Evolutionary conservation across 2,329 filamentous ascomycete species (phyloP), one percentile per base, ranked within the genome.

Genomic region (Calonectria hongkongensis): DNA sequence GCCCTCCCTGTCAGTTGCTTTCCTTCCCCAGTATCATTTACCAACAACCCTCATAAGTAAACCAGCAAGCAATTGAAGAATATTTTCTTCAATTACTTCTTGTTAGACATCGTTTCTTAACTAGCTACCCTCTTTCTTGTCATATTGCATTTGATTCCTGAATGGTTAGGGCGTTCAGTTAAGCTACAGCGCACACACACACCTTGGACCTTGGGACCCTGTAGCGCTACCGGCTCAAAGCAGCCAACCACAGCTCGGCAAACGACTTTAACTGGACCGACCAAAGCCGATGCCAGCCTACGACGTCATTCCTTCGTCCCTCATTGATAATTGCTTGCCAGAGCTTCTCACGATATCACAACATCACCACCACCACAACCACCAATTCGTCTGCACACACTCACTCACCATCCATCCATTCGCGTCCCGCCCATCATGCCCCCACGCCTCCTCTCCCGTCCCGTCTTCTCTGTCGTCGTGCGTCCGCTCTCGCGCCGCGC

Each of bases 381-480:
- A 58, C 66, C 36, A 54, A 70, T 16, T 36, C 33, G 33, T 43
- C n/a, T 16, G 64, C 62, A 33, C 30, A 33, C 30, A 33, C 30
- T 21, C 21, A 63, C 68, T 54, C 36, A 41, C 12, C 15, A 7
- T 18, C 13, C n/a, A 18, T 15, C 15, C 41, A 30, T 21, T 21
- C 21, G 1, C 21, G 21, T n/a, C 51, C 7, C 25, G 3, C 51
- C 18, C 74, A 74, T 70, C 64, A 85, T 85, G 83, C 76, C 82
- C 74, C 82, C 83, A 41, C 81, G 82, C 50, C 72, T 83, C 58
- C 72, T 83, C 58, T 85, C 83, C 75, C 82, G 73, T 82, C 83
- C 39, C 81, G 82, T 54, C 73, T 66, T 78, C 64, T 12, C 58
- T 13, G 27, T 63, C 39, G 27, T 41, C 27, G 54, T 47, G 45